A percentile compares a stretch with the other conserved stretches of the same genome.
Conservation (phyloP, 2,329 filamentous ascomycete species). For the Zarea fungicola region DNA sequence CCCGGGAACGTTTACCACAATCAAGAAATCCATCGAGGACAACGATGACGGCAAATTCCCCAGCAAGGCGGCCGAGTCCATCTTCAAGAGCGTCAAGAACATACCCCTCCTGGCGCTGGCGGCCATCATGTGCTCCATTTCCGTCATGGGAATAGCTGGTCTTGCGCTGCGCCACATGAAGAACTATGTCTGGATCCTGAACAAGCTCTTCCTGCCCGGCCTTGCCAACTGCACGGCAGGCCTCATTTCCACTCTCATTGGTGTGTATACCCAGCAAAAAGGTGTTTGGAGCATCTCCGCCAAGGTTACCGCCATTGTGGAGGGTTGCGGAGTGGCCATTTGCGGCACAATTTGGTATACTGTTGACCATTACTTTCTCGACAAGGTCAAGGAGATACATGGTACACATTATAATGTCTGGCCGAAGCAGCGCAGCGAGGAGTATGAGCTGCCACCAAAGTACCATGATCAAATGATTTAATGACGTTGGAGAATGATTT, state of each 20-base stretch:
- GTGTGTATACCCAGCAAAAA: constrained; percentile 42
- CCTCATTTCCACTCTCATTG: constrained; percentile 43
- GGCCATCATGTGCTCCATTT: constrained; percentile 35
- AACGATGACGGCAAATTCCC: constrained; percentile 16
- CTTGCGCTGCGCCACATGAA: constrained; percentile 39
- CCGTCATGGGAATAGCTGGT: constrained; percentile 30
- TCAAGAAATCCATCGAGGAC: constrained; percentile 23
- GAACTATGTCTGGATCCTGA: constrained; percentile 52
- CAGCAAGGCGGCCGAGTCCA: constrained; percentile 17
- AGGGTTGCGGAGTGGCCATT: constrained; percentile 24
- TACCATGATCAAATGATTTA: neutral
- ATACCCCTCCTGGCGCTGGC: constrained; percentile 40
- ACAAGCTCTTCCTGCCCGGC: constrained; percentile 43
- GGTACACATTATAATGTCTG: constrained; percentile 19
- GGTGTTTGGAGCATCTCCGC: constrained; percentile 41
- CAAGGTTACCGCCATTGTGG: constrained; percentile 30
- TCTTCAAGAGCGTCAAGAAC: constrained; percentile 24
- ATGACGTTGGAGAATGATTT: neutral
- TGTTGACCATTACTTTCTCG: constrained; percentile 27
- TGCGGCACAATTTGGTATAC: constrained; percentile 25
- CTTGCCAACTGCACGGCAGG: constrained; percentile 45
- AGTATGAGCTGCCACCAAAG: constrained; percentile 7
- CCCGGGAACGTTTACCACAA: constrained; percentile 45
- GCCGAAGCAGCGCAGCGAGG: constrained; percentile 12
- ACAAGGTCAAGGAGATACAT: constrained; percentile 26